Percentiles rank a stretch among this genome's conserved stretches.
Evolutionary conservation across 2,329 filamentous ascomycete species (phyloP).

Genomic region (Trichoderma asperellum): DNA sequence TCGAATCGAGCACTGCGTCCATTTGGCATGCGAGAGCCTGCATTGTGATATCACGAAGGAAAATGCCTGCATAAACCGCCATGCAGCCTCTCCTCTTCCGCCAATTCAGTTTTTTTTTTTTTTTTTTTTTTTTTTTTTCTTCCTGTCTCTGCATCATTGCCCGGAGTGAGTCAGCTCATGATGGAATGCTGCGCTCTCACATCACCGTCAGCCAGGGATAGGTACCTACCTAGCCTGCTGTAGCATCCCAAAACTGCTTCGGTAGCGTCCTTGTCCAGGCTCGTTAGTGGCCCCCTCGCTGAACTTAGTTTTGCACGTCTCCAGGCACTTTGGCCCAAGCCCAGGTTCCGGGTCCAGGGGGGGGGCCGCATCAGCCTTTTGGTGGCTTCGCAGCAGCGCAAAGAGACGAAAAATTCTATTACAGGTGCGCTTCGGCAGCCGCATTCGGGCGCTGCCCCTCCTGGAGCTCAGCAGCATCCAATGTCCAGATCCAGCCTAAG

Average conservation of each 20-base stretch:
- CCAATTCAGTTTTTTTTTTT: neutral
- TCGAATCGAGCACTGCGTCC: neutral
- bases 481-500: slow-evolving; percentile 8
- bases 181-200: slow-evolving; percentile 3
- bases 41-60: neutral
- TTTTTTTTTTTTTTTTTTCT: neutral
- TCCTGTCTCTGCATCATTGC: neutral
- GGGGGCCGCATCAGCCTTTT: neutral
- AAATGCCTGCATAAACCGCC: neutral
- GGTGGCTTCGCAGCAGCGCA: neutral
- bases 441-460: slow-evolving; percentile 18
- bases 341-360: slow-evolving; percentile 9
- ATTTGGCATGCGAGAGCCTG: neutral
- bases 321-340: slow-evolving; percentile 1
- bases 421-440: neutral
- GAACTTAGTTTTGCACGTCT: neutral
- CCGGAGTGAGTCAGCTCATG: neutral
- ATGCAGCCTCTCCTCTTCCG: neutral
- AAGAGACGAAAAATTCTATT: neutral
- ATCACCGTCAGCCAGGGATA: neutral
- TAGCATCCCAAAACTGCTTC: neutral
- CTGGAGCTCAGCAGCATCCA: slow-evolving; percentile 1
- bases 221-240: too few relatives aligned
- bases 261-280: slow-evolving; percentile 4
- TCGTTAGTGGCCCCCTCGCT: slow-evolving; percentile 14